phyloP scores from a whole-genome alignment of 371 early-diverging fungal species.

The Chytridium lagenaria region DNA sequence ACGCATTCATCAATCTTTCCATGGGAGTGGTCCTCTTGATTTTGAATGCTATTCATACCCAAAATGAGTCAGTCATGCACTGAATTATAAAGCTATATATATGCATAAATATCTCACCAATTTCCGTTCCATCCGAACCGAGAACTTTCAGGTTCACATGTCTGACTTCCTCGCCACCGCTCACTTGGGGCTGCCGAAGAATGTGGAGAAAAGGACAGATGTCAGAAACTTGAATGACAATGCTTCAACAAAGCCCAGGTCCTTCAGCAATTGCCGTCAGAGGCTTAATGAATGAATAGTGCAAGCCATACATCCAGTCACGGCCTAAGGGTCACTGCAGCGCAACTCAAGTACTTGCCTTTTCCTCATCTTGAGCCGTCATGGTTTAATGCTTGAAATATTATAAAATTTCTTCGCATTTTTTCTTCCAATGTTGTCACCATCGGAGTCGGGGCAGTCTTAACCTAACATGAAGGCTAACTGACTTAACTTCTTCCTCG shows the following conservation, averaged over 20 bases:
- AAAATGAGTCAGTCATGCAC: no score
- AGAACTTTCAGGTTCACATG: slow-evolving; percentile 37
- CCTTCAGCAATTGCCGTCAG: no score
- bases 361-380: not conserved
- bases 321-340: not conserved
- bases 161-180: slow-evolving; percentile 23
- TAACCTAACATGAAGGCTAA: no score
- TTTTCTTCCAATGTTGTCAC: no score
- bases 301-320: not conserved
- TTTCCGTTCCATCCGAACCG: slow-evolving; percentile 25
- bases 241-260: no score
- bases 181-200: not conserved
- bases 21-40: slow-evolving; percentile 88
- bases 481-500: no score
- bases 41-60: slow-evolving; percentile 69
- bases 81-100: no score
- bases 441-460: no score
- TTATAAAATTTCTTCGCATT: no score
- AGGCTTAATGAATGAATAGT: not conserved
- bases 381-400: no score
- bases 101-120: slow-evolving; percentile 34
- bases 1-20: slow-evolving; percentile 91
- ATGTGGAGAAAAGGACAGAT: no score
- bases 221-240: no score
- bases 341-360: not conserved